These are phyloP conservation scores for Akebia trifoliata DNA, from an alignment of 164 flowering plant genomes.

Conservation along the genomic window DNA sequence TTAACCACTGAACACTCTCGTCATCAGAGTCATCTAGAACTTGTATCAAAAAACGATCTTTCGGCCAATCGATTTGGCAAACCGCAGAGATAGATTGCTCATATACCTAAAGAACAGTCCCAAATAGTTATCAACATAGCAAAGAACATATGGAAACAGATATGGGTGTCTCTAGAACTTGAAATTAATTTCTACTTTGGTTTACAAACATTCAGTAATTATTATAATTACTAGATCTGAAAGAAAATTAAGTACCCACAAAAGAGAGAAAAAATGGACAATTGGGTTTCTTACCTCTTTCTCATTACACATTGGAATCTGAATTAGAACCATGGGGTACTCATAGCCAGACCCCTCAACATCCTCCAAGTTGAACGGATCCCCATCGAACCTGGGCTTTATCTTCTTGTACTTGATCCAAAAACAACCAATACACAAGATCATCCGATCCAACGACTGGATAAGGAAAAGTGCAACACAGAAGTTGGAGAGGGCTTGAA, in stretches of 20 bases:
- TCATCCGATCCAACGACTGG: constrained; percentile 66
- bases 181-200: constrained; percentile 4
- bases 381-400: constrained; percentile 45
- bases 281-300: constrained; percentile 52
- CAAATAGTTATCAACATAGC: constrained; percentile 10
- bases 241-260: neutral
- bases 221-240: constrained; percentile 7
- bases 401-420: constrained; percentile 78
- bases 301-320: constrained; percentile 94
- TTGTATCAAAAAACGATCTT: constrained; percentile 55
- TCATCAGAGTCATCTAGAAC: constrained; percentile 78
- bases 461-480: constrained; percentile 73
- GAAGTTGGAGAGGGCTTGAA: constrained; percentile 54
- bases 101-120: constrained; percentile 46
- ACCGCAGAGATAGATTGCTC: constrained; percentile 78
- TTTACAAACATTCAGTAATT: neutral
- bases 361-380: constrained; percentile 48
- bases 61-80: constrained; percentile 79
- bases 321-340: constrained; percentile 84
- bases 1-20: constrained; percentile 53
- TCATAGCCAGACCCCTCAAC: constrained; percentile 36
- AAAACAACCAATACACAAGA: constrained; percentile 69
- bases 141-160: too few species aligned
- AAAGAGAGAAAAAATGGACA: neutral
- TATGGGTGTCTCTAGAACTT: neutral